Base-by-base conservation (phyloP, 2,329 filamentous ascomycete species). In the Coniochaeta sp. region DNA sequence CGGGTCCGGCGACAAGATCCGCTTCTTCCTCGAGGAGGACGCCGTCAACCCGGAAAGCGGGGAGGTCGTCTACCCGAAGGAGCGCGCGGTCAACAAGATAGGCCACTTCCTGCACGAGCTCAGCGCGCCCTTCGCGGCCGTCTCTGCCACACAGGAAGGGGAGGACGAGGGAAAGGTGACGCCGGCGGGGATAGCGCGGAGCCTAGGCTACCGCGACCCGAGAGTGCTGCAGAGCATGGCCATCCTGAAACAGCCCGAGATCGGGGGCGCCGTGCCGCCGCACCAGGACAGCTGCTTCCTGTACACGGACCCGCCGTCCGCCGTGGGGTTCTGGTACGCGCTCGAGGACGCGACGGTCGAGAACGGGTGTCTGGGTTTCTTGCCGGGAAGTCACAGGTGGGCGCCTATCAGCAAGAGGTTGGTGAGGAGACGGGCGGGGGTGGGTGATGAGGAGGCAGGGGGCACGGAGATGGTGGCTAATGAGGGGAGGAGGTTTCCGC, bases 1-100 rank as follows among this genome's bases (percentile, higher is more conserved):
- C 2, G 82, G 81, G 1, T 95, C 89, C 3, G 92, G 91, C 62
- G 90, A 98, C 79, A 93, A 97, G 76, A 80, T 98, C 63, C 89
- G 92, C 62, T 98, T 96, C 82, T 98, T 98, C 82, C 96, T 98
- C 74, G 93, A 98, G 75, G 91, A 96, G 75, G 93, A 95, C 74
- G 93, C 93, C 64, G 93, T 97, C 73, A 80, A 88, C 68, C 66
- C 77, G 10, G 68, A 75, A 0, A 71, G 73, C 0, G 88, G 90
- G 42, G 75, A 77, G 1, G 84, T 98, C 3, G 78, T 77, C 12
- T 92, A 93, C 67, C 90, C 93, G 42, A 96, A 96, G 73, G 80
- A 89, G 63, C 84, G 81, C 59, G 91, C 95, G 59, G 89, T 99
- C 71, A 99, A 98, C 79, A 91, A 93, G 76, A 91, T 92, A 70